Evolutionary conservation across 495 filamentous ascomycete genomes (phyloP).

Genomic region (Xanthoparmelia taractica): DNA sequence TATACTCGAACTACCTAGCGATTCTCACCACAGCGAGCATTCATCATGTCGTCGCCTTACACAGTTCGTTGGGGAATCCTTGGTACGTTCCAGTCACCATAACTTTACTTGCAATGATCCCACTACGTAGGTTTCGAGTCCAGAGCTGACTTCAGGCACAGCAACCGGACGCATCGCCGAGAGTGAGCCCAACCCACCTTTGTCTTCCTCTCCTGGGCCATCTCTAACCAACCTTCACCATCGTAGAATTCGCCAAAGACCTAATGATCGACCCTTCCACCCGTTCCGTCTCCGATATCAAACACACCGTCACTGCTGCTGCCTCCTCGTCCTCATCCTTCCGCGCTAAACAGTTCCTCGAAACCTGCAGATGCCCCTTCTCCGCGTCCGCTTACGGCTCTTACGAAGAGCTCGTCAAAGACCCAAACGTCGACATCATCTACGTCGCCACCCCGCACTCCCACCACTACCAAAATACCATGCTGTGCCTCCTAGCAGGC

Average conservation of each 20-base stretch:
- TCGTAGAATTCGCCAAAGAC: conserved; percentile 68
- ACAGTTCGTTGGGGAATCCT: conserved; percentile 73
- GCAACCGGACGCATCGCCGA: conserved; percentile 76
- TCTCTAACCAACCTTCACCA: conserved; percentile 7
- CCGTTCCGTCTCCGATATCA: conserved; percentile 64
- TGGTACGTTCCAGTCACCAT: conserved; percentile 34
- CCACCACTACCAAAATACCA: conserved; percentile 88
- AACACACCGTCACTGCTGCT: conserved; percentile 71
- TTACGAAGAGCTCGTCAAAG: conserved; percentile 69
- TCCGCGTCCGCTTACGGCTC: conserved; percentile 69
- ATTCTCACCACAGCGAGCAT: neutral
- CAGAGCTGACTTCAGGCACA: conserved; percentile 23
- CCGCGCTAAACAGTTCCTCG: conserved; percentile 65
- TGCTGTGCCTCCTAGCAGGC: conserved; percentile 70
- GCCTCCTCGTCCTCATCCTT: conserved; percentile 68
- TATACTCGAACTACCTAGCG: too few species aligned
- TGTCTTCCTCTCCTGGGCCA: neutral
- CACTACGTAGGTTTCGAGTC: neutral
- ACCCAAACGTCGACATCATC: conserved; percentile 75
- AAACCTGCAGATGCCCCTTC: conserved; percentile 52
- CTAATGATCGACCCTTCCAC: conserved; percentile 68
- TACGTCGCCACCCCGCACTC: conserved; percentile 94
- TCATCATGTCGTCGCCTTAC: conserved; percentile 39
- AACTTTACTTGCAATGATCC: neutral
- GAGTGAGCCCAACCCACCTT: conserved; percentile 23